Evolutionary conservation across 2,329 filamentous ascomycete species (phyloP), one percentile per base, ranked within the genome.

Genomic region (Fusarium lateritium): DNA sequence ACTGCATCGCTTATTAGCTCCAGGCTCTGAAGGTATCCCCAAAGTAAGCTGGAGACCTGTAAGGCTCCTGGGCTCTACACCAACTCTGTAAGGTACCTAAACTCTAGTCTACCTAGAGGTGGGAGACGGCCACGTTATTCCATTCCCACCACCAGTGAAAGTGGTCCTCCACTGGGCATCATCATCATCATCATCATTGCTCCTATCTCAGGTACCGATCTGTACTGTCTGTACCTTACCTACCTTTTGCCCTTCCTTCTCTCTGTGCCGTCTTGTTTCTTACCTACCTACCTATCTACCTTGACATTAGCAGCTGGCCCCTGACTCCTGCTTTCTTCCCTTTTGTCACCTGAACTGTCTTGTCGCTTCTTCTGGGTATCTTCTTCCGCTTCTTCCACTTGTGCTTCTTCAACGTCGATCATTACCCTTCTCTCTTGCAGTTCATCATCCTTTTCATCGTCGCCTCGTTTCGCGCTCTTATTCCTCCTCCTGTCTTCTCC

Each of bases 381-480:
- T 50, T 55, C 51, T 42, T 63, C 47, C 33, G 36, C 21, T 65
- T 40, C 45, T 44, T 39, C 38, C 53, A 56, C 24, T 42, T 42
- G 5, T n/a, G 31, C 58, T 53, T 67, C 46, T 36, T 53, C 47
- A 50, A 34, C 26, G 56, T 62, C 40, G 66, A 63, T 62, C 52
- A 36, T 53, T 70, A 26, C 56, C 50, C 22, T 52, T 38, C 22
- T 40, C 26, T 43, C 45, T 49, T 34, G 38, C 38, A 51, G 26
- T 19, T 43, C 43, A 53, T 53, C 51, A 42, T 54, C 55, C 33
- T 56, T 58, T 54, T 49, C 62, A 44, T 56, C 39, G 40, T 43
- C 44, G 65, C 54, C 21, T 56, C 69, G 66, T 70, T 70, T 67
- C 66, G 66, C 47, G 56, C 53, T 69, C 45, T 58, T 56, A 39